phyloP scores from a whole-genome alignment of 2,329 filamentous ascomycete species.

The Cordyceps fumosorosea region DNA sequence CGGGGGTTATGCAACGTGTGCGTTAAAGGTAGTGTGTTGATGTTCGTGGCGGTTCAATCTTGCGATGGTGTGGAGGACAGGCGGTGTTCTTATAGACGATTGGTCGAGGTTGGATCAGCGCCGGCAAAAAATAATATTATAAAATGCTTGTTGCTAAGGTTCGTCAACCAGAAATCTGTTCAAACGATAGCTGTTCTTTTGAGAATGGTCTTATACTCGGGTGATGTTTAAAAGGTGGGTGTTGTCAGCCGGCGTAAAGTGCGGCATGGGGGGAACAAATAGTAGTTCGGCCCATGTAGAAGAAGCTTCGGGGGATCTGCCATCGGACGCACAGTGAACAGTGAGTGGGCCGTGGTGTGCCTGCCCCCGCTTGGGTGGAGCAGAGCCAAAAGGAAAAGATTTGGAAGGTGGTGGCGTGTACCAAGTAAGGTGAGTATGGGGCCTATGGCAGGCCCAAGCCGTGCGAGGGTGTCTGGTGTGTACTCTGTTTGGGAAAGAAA shows the following conservation, averaged over 20 bases:
- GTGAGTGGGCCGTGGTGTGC: neutral
- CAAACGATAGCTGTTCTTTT: neutral
- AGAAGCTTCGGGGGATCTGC: slow-evolving; percentile 13
- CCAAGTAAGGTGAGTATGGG: neutral
- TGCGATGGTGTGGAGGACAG: too few relatives aligned
- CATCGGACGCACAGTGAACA: slow-evolving; percentile 11
- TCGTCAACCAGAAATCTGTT: too few relatives aligned
- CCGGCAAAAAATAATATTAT: too few relatives aligned
- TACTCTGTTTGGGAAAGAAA: too few relatives aligned
- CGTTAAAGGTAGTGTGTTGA: too few relatives aligned
- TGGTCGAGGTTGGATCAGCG: too few relatives aligned
- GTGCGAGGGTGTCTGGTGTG: too few relatives aligned
- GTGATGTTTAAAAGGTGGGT: neutral
- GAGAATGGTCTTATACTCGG: neutral
- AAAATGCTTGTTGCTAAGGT: too few relatives aligned
- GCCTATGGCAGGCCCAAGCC: too few relatives aligned
- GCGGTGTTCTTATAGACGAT: too few relatives aligned
- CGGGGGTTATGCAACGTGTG: too few relatives aligned
- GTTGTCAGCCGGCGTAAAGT: neutral
- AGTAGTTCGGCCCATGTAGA: slow-evolving; percentile 16
- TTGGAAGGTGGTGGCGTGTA: slow-evolving; percentile 10
- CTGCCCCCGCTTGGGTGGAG: slow-evolving; percentile 1
- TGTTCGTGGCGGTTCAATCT: too few relatives aligned
- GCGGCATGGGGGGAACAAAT: slow-evolving; percentile 13
- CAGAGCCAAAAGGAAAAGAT: slow-evolving; percentile 6